Base-by-base conservation (phyloP, 352 stramenopile species). In the Phytopythium montanum region DNA sequence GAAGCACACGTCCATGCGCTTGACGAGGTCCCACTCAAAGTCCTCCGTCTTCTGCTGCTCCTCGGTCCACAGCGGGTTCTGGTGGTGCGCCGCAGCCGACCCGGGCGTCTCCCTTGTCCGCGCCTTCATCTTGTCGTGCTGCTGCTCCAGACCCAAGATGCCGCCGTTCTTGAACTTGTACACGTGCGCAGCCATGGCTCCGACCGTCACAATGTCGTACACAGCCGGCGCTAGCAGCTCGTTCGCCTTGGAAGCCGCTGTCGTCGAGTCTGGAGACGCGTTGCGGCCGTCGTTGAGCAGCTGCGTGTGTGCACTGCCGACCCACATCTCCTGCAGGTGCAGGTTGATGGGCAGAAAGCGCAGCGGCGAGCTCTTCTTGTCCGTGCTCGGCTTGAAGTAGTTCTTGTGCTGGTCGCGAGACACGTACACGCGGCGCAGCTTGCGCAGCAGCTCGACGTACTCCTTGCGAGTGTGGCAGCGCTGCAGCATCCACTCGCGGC, bases 91-190 rank as follows among this genome's bases (percentile, higher is more conserved):
- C 3, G 73, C 73, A 9, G 61, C 61, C 1, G 75, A 79, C 1
- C 77, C 77, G 10, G 70, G 72, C 12, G 69, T 36, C 44, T 89
- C 83, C 23, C 73, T 73, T n/a, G 76, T 70, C 2, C 81, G 79
- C 10, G 79, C 62, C 44, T 90, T 89, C 29, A 85, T 71, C 66
- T 94, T 94, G 6, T 71, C 61, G 29, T 86, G 75, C 53, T 90
- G 80, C 42, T 90, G 75, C 46, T 92, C 79, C 12, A 94, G 62
- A 10, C 79, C 79, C 7, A 92, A 76, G 48, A 95, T 84, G 14
- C 86, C 86, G 16, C 86, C 86, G 59, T 87, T 90, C 68, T 94
- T 94, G 59, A 95, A 95, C 59, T 95, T 94, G 70, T 94, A 93
- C 45, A 94, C 68, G 61, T 94, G 85, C 2, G 86, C 84, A 16